These are phyloP conservation scores for Globisporangium acanthophoron DNA, from an alignment of 352 stramenopile species.

Conservation along the genomic window DNA sequence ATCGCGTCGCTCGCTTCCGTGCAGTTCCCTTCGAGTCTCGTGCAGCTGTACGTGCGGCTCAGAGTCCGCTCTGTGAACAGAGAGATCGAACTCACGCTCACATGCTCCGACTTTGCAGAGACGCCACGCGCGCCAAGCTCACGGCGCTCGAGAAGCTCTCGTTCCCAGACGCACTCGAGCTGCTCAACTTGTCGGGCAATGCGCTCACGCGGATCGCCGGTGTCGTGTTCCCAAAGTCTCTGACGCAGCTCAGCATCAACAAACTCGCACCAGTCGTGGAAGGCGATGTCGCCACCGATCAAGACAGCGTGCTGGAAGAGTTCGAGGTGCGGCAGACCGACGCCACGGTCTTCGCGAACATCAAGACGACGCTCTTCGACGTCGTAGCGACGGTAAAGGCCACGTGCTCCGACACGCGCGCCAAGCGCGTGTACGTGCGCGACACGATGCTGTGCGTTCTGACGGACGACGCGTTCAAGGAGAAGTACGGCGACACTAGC, in stretches of 20 bases:
- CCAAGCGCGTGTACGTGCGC: slow-evolving; percentile 23
- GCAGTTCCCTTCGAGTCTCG: slow-evolving; percentile 18
- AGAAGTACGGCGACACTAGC: slow-evolving; percentile 24
- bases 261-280: slow-evolving; percentile 4
- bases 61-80: background rate
- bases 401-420: slow-evolving; percentile 26
- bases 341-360: slow-evolving; percentile 16
- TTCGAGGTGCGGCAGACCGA: slow-evolving; percentile 38
- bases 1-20: slow-evolving; percentile 23
- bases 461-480: slow-evolving; percentile 25
- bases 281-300: background rate
- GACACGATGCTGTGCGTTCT: slow-evolving; percentile 43
- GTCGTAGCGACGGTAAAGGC: background rate
- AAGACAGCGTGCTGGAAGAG: slow-evolving; percentile 17
- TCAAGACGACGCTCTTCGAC: slow-evolving; percentile 6
- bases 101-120: background rate
- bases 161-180: slow-evolving; percentile 21
- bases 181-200: slow-evolving; percentile 34
- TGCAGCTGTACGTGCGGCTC: slow-evolving; percentile 21
- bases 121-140: slow-evolving; percentile 21
- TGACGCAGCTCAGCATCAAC: slow-evolving; percentile 20
- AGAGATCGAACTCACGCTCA: background rate
- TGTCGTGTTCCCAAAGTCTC: slow-evolving; percentile 24
- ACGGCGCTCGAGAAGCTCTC: slow-evolving; percentile 25
- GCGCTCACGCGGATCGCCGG: slow-evolving; percentile 27